Percentiles rank a stretch among this genome's conserved stretches.
Conservation (phyloP, 768 basidiomycete species). For the Dioszegia crocea region DNA sequence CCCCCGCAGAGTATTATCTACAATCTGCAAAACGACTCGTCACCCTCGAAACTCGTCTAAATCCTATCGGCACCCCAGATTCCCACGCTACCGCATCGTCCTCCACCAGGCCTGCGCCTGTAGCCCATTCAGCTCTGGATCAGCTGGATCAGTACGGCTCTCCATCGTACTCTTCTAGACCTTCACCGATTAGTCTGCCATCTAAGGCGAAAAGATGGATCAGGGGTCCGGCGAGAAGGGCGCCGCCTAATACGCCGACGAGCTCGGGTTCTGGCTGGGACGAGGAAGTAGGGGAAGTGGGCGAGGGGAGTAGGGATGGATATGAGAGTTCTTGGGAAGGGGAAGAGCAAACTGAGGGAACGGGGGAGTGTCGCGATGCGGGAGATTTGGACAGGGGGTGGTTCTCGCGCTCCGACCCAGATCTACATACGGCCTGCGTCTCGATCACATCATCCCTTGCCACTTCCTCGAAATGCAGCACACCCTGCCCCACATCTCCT, state of each 20-base stretch:
- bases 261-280: neutral
- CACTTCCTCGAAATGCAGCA: neutral
- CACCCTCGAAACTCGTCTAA: slow-evolving; percentile 2
- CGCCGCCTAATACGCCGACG: slow-evolving; percentile 1
- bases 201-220: slow-evolving; percentile 1
- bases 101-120: neutral
- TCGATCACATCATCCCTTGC: neutral
- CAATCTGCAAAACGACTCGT: neutral
- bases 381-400: no score
- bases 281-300: neutral
- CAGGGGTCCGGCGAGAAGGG: neutral
- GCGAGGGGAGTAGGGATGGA: neutral
- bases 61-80: neutral
- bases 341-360: neutral
- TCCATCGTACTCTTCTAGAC: neutral
- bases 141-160: neutral
- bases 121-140: neutral
- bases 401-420: no score
- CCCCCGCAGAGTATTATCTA: neutral
- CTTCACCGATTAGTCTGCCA: slow-evolving; percentile 2
- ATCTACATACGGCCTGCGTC: neutral
- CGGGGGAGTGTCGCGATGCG: neutral
- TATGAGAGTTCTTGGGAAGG: neutral
- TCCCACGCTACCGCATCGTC: neutral
- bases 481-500: slow-evolving; percentile 1